Base-by-base conservation (phyloP, 257 asterid genomes). In the Gardenia jasminoides region DNA sequence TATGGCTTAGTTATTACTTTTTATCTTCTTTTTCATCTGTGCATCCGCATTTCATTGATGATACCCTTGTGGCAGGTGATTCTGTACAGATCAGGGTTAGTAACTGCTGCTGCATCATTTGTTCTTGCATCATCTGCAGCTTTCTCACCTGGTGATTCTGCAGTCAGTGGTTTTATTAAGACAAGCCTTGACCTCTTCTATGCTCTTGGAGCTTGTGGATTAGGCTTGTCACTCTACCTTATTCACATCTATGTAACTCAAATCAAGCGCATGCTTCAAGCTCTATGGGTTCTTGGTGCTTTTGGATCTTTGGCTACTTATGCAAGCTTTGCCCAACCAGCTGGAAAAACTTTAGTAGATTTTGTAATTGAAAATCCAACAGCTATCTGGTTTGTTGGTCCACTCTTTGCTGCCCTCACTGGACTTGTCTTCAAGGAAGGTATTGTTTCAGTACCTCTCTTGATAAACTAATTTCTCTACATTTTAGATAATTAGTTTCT, bases 351-450 rank as follows among this genome's bases (percentile, higher is more conserved):
- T 59, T 85, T 95, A 87, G 97, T 90, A 66, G 90, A 88, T 75
- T 93, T 92, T 76, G 98, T 95, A 72, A 79, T 89, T 70, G 87
- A 86, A 79, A 84, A 96, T 82, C 98, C 96, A 16, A 30, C 84
- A 62, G 92, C 94, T 41, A 90, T 94, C 82, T 96, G 98, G 99
- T 82, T 96, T 33, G 93, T 96, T 39, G 98, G 99, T 24, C 99
- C 97, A 9, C 88, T 95, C 65, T 95, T 95, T 85, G 99, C 98
- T 84, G 83, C 97, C 75, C 82, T 92, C 70, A 93, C 98, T 24
- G 98, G 99, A 28, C 96, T 96, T 36, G 97, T 96, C 28, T 93
- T 96, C 88, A 93, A 96, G 84, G 98, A 96, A 96, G 98, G 99
- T 89, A 61, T 33, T 69, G 26, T 3, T 10, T 44, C 22, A n/a